Percentiles rank a stretch among this genome's conserved stretches.
phyloP scores from a whole-genome alignment of 2,329 filamentous ascomycete genomes.

The Samsoniella hepiali region DNA sequence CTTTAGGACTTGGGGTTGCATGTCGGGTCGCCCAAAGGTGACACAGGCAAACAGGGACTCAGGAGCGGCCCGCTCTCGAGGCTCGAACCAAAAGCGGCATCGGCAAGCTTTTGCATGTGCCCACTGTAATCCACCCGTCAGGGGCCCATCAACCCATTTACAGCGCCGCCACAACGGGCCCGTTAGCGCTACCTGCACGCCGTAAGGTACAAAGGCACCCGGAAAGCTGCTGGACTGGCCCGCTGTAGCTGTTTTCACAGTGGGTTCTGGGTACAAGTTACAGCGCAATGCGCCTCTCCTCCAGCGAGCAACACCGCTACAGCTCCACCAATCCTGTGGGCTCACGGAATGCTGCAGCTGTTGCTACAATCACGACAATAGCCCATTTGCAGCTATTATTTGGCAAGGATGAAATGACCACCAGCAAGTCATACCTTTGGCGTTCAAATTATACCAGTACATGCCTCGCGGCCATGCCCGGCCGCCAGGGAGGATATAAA shows the following conservation, averaged over 20 bases:
- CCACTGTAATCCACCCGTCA: conserved; percentile 3
- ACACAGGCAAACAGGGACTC: background rate
- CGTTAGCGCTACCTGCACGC: background rate
- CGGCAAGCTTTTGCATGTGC: background rate
- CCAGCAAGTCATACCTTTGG: too few relatives aligned
- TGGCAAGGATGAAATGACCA: too few relatives aligned
- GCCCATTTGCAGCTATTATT: too few relatives aligned
- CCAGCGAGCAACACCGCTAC: background rate
- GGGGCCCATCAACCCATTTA: background rate
- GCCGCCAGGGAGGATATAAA: background rate
- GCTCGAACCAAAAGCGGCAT: background rate
- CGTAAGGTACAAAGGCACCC: background rate
- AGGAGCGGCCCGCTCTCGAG: background rate
- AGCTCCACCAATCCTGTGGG: background rate
- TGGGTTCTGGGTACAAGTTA: background rate
- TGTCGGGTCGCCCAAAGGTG: background rate
- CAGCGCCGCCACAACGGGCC: conserved; percentile 3
- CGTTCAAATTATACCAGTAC: too few relatives aligned
- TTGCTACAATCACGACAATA: too few relatives aligned
- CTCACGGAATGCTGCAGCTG: background rate
- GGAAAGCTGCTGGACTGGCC: background rate
- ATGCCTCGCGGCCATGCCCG: too few relatives aligned
- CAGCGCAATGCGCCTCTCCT: background rate
- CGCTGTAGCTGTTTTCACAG: background rate
- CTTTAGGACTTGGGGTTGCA: background rate